Evolutionary conservation across 2,329 filamentous ascomycete species (phyloP).

Genomic region (Fusarium sororula): DNA sequence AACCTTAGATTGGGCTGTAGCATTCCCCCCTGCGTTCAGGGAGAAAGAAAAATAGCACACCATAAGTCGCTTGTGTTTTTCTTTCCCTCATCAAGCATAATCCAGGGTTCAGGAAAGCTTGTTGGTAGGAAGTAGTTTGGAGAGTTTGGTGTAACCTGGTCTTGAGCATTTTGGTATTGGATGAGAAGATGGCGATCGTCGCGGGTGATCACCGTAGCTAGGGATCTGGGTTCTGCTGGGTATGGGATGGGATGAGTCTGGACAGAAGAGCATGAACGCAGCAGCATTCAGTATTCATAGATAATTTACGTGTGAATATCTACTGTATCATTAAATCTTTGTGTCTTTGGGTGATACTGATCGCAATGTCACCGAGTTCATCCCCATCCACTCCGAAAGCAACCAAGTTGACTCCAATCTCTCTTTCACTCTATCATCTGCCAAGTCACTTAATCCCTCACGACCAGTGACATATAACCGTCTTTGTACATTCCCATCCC

Average conservation of each 20-base stretch:
- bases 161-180: background rate
- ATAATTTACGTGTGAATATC: background rate
- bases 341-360: no score
- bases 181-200: background rate
- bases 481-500: background rate
- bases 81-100: background rate
- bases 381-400: background rate
- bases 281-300: fast-evolving
- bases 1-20: background rate
- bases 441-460: background rate
- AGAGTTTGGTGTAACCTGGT: background rate
- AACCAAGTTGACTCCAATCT: background rate
- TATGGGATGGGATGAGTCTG: background rate
- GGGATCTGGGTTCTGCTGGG: background rate
- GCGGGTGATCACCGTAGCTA: background rate
- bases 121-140: fast-evolving
- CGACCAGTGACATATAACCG: background rate
- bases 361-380: no score
- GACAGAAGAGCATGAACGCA: background rate
- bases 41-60: background rate
- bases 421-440: background rate
- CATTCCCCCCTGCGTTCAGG: background rate
- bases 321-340: background rate
- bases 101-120: background rate
- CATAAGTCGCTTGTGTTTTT: fast-evolving